A percentile compares a stretch with the other conserved stretches of the same genome.
Conservation (phyloP, 106 monocot species). For the Platanthera zijinensis region DNA sequence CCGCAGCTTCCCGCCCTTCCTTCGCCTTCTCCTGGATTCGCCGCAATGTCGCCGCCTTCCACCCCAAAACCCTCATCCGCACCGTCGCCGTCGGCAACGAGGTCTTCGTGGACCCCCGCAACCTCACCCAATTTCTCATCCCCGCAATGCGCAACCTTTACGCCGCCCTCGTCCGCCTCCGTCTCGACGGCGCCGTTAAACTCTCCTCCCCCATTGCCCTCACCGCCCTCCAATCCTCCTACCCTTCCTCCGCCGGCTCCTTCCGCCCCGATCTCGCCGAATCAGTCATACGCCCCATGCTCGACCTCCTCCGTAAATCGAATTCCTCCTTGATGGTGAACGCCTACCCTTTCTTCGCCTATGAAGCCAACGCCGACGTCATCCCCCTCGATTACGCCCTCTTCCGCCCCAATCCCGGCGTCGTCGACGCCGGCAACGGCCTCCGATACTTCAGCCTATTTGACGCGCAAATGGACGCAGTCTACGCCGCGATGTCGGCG, state of each 20-base stretch:
- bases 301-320: constrained; percentile 55
- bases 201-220: constrained; percentile 80
- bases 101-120: constrained; percentile 54
- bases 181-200: constrained; percentile 47
- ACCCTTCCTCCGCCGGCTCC: constrained; percentile 65
- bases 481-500: constrained; percentile 51
- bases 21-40: constrained; percentile 50
- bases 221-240: constrained; percentile 63
- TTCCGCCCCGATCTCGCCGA: constrained; percentile 55
- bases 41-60: constrained; percentile 41
- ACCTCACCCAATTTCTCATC: constrained; percentile 48
- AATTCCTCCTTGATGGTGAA: constrained; percentile 78
- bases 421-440: constrained; percentile 42
- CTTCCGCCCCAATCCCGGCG: constrained; percentile 71
- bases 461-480: constrained; percentile 90
- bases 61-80: constrained; percentile 48
- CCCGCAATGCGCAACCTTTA: constrained; percentile 83
- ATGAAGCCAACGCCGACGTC: constrained; percentile 56
- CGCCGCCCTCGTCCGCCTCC: constrained; percentile 29
- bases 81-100: constrained; percentile 77
- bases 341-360: constrained; percentile 93
- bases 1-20: constrained; percentile 23
- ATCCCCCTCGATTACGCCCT: constrained; percentile 88
- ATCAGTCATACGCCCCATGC: constrained; percentile 65
- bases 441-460: constrained; percentile 63